phyloP scores from a whole-genome alignment of 2,329 filamentous ascomycete species.

The Lachnellula suecica region DNA sequence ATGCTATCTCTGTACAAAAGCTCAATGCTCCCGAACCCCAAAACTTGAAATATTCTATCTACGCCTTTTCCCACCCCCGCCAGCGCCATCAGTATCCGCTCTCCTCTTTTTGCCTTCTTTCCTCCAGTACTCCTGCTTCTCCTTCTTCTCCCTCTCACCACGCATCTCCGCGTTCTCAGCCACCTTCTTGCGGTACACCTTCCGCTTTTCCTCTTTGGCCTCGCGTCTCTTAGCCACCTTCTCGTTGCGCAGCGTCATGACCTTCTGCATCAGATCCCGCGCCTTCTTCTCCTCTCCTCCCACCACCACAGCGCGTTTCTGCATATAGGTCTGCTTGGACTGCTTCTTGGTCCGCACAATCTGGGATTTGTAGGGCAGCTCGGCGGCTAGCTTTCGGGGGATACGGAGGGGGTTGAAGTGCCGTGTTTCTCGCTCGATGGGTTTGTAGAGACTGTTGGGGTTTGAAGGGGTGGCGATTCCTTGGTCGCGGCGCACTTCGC shows the following conservation, averaged over 20 bases:
- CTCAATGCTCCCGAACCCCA: neutral
- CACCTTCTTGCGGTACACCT: constrained; percentile 79
- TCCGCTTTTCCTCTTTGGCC: constrained; percentile 81
- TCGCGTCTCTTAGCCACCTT: constrained; percentile 81
- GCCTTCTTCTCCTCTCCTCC: constrained; percentile 87
- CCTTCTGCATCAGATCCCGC: constrained; percentile 86
- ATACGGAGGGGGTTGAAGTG: constrained; percentile 76
- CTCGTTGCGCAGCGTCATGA: constrained; percentile 87
- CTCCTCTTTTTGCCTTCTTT: constrained; percentile 82
- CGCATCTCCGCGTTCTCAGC: constrained; percentile 83
- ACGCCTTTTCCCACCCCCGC: constrained; percentile 35
- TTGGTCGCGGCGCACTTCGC: constrained; percentile 79
- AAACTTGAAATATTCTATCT: constrained; percentile 4
- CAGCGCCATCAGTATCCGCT: constrained; percentile 50
- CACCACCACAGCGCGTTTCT: constrained; percentile 90
- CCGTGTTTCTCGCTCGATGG: constrained; percentile 62
- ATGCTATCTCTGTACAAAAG: neutral
- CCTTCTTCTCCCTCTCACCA: constrained; percentile 80
- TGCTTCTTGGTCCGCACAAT: constrained; percentile 80
- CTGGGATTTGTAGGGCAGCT: constrained; percentile 90
- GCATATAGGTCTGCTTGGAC: constrained; percentile 81
- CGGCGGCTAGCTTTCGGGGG: constrained; percentile 76
- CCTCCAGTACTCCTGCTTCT: constrained; percentile 90
- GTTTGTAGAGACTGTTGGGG: constrained; percentile 83
- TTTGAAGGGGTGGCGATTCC: constrained; percentile 73